phyloP scores from a whole-genome alignment of 2,329 filamentous ascomycete species.

The Elsinoe perseae region DNA sequence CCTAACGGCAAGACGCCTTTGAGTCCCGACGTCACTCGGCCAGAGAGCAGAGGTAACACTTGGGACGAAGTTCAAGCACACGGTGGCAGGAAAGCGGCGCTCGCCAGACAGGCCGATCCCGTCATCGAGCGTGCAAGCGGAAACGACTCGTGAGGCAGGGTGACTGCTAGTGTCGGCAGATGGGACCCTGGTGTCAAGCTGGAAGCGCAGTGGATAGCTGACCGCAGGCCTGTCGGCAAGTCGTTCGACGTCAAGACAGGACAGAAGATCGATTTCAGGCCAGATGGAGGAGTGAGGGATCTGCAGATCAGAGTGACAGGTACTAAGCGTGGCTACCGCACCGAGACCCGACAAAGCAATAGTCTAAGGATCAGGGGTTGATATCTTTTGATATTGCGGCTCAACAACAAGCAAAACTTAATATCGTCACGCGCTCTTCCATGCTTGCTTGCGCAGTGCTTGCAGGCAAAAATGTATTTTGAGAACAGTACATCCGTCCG shows the following conservation, averaged over 20 bases:
- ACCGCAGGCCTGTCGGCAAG: slow-evolving; percentile 23
- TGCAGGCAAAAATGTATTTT: not conserved
- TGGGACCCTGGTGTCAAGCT: slow-evolving; percentile 34
- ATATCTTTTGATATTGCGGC: not conserved
- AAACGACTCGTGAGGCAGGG: not conserved
- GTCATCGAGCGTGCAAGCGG: slow-evolving; percentile 17
- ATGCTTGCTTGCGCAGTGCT: not conserved
- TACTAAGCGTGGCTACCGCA: slow-evolving; percentile 25
- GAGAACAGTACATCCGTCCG: not conserved
- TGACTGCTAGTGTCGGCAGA: slow-evolving; percentile 25
- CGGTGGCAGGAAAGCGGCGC: slow-evolving; percentile 30
- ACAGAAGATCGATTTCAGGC: slow-evolving; percentile 20
- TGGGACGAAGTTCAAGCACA: slow-evolving; percentile 30
- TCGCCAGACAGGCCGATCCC: slow-evolving; percentile 29
- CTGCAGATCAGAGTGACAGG: slow-evolving; percentile 21
- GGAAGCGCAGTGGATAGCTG: slow-evolving; percentile 29
- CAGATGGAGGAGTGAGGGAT: slow-evolving; percentile 14
- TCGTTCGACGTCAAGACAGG: slow-evolving; percentile 26
- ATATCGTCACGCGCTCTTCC: not conserved
- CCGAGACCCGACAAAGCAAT: slow-evolving; percentile 26
- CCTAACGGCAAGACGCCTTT: slow-evolving; percentile 29
- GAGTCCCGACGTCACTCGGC: slow-evolving; percentile 19
- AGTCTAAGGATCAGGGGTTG: slow-evolving; percentile 16
- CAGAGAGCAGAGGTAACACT: slow-evolving; percentile 27
- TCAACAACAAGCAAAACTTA: not conserved